Percentiles rank a stretch among this genome's conserved stretches.
These are phyloP conservation scores for Candida anutae DNA, from an alignment of 1,139 yeast genomes.

Conservation along the genomic window DNA sequence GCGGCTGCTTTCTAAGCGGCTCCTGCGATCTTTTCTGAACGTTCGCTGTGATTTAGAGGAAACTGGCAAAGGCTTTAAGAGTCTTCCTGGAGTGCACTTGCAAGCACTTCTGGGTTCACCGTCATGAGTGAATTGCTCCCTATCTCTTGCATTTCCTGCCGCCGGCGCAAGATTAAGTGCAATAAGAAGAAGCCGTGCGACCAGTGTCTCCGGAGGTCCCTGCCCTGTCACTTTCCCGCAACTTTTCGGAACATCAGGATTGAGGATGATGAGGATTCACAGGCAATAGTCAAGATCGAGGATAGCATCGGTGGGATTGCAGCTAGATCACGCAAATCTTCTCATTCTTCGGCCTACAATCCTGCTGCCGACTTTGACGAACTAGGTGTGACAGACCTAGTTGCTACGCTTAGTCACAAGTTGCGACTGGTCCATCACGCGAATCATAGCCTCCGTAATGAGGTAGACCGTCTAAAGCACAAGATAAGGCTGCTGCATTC, in stretches of 20 bases:
- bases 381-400: neutral
- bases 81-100: too few relatives aligned
- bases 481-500: neutral
- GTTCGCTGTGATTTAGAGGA: too few relatives aligned
- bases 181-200: constrained; percentile 34
- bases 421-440: constrained; percentile 8
- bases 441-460: constrained; percentile 12
- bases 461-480: constrained; percentile 3
- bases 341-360: neutral
- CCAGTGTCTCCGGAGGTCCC: constrained; percentile 25
- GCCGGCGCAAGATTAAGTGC: constrained; percentile 35
- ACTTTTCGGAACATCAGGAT: constrained; percentile 32
- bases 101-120: too few relatives aligned
- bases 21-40: too few relatives aligned
- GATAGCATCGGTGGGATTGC: neutral
- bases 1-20: too few relatives aligned
- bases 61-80: too few relatives aligned
- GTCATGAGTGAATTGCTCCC: constrained; percentile 21
- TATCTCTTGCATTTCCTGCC: constrained; percentile 36
- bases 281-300: neutral
- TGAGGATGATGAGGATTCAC: constrained; percentile 8
- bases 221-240: constrained; percentile 31
- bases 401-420: neutral
- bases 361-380: too few relatives aligned
- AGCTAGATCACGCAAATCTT: neutral